Evolutionary conservation across 805 yeast genomes (phyloP).

Genomic region (Clavispora carvajalis): DNA sequence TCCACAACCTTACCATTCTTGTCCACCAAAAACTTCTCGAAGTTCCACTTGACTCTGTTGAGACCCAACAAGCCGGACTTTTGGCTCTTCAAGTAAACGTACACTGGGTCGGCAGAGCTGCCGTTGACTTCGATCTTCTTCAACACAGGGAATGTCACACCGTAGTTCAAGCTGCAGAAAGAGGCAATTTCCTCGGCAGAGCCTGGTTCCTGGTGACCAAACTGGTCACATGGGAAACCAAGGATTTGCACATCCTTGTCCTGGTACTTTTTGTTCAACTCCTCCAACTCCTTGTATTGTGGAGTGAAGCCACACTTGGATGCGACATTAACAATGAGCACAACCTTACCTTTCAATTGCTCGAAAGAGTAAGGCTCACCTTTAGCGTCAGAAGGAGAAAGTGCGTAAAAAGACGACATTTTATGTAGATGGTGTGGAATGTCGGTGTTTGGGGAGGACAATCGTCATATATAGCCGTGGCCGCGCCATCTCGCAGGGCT

Average conservation of each 20-base stretch:
- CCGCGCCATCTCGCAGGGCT: too few relatives aligned
- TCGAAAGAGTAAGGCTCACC: conserved; percentile 56
- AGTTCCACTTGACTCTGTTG: conserved; percentile 41
- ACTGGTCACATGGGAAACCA: conserved; percentile 44
- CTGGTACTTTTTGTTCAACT: conserved; percentile 35
- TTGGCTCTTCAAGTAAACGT: conserved; percentile 62
- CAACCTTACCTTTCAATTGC: conserved; percentile 71
- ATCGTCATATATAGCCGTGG: too few relatives aligned
- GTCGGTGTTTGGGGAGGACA: too few relatives aligned
- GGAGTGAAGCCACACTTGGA: conserved; percentile 56
- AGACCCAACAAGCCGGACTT: conserved; percentile 45
- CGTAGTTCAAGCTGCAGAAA: conserved; percentile 77
- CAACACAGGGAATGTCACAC: conserved; percentile 87
- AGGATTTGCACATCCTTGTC: conserved; percentile 32
- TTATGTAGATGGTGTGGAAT: not conserved
- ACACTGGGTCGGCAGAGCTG: conserved; percentile 70
- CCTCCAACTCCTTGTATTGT: conserved; percentile 39
- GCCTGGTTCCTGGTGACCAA: conserved; percentile 40
- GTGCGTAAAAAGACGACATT: conserved; percentile 51
- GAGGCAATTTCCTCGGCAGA: conserved; percentile 54
- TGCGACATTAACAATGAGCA: conserved; percentile 81
- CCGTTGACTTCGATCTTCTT: conserved; percentile 91
- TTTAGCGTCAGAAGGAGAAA: conserved; percentile 56
- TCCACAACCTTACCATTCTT: conserved; percentile 38
- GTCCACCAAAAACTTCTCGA: conserved; percentile 39